Base-by-base conservation (phyloP, 2,329 filamentous ascomycete species). In the Alternaria ethzedia region DNA sequence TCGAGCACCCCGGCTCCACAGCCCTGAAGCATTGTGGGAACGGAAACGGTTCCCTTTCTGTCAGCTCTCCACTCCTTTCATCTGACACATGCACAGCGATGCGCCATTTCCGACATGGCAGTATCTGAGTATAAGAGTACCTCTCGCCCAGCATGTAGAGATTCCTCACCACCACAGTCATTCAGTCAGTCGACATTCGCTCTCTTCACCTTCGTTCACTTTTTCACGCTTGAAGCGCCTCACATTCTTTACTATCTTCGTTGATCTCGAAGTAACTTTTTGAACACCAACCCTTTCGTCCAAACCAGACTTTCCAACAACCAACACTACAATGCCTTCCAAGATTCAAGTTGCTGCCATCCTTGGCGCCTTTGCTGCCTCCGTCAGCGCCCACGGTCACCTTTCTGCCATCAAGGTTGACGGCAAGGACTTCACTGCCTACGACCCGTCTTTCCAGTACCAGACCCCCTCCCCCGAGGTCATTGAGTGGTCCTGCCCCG, bases 401-500 rank as follows among this genome's bases (percentile, higher is more conserved):
- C 78, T 85, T 45, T 66, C 72, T 12, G 78, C 78, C 56, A 78
- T 84, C 59, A 78, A 82, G 30, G 81, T 83, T 55, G 82, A 83
- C 64, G 84, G 84, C 57, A 75, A 75, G 5, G 81, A 80, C 61
- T 86, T 83, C 73, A 70, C 77, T 49, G 80, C 81, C 65, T 81
- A 82, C 78, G 68, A 80, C 76, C 78, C 80, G 20, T 78, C 69
- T 25, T 79, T 79, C 66, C 76, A 81, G 60, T 82, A 77, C 72
- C 66, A 72, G 57, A 67, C 59, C 61, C 66, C 75, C 17, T 44
- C 78, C 52, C 78, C 79, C 9, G 68, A 74, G 54, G 77, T 81
- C 72, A 83, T 86, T 54, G 87, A 83, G 51, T 90, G 88, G 88
- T 82, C 81, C 15, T 84, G 83, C 49, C 75, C 81, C 6, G 83